Percentiles rank a stretch among this genome's conserved stretches.
Conservation (phyloP, 371 early-diverging fungal species). For the Blakeslea trispora region DNA sequence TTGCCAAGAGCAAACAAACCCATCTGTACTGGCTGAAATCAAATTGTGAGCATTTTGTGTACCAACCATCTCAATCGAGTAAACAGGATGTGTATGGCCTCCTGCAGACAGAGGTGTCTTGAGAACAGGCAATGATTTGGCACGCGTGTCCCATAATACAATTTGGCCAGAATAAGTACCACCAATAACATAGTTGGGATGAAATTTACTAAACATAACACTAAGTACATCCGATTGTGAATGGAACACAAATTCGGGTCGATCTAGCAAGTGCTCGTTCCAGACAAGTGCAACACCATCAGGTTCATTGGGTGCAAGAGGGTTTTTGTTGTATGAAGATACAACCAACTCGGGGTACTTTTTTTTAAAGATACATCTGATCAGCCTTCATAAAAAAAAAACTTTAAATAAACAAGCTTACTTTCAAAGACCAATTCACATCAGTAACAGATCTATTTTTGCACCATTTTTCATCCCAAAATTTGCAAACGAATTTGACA, state of each 20-base stretch:
- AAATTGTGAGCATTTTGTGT: constrained; percentile 93
- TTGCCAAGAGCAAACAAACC: constrained; percentile 95
- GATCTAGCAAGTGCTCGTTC: constrained; percentile 85
- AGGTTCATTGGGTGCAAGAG: constrained; percentile 83
- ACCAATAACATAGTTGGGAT: constrained; percentile 89
- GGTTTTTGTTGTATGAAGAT: constrained; percentile 89
- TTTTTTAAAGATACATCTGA: no score
- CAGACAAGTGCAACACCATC: constrained; percentile 94
- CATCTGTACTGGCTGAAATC: constrained; percentile 92
- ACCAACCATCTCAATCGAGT: constrained; percentile 86
- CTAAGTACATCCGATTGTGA: constrained; percentile 92
- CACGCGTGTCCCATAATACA: constrained; percentile 94
- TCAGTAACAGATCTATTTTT: constrained; percentile 89
- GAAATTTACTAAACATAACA: constrained; percentile 88
- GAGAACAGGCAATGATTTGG: constrained; percentile 82
- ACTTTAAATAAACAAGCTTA: constrained; percentile 29
- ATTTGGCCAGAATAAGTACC: constrained; percentile 98
- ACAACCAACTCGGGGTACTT: constrained; percentile 89
- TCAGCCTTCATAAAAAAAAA: no score
- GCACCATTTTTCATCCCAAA: constrained; percentile 82
- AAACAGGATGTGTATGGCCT: constrained; percentile 97
- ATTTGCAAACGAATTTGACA: constrained; percentile 70
- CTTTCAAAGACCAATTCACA: constrained; percentile 90
- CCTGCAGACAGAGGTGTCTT: constrained; percentile 87
- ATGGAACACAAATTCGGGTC: constrained; percentile 95